Conservation (phyloP, 805 yeast genomes). For the Tetrapisispora arboricola region DNA sequence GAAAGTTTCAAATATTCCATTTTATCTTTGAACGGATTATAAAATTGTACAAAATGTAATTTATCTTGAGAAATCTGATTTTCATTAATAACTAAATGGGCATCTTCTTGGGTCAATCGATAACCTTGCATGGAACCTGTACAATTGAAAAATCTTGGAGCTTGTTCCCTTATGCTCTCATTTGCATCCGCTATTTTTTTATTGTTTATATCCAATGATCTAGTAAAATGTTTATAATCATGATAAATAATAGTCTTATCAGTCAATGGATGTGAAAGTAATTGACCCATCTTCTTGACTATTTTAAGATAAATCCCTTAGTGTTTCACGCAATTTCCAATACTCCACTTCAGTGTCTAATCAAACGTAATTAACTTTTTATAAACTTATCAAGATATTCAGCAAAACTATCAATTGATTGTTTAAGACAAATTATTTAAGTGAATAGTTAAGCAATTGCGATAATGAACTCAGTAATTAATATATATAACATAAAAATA, state of each 20-base stretch:
- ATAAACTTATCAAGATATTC: no score
- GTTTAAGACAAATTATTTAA: no score
- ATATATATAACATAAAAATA: no score
- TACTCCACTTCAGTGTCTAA: no score
- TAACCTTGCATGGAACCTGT: constrained; percentile 76
- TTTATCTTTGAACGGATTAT: constrained; percentile 23
- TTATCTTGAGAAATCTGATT: constrained; percentile 22
- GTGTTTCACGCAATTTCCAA: no score
- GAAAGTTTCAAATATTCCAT: constrained; percentile 21
- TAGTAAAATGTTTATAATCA: constrained; percentile 19
- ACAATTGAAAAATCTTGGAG: constrained; percentile 41
- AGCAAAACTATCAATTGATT: no score
- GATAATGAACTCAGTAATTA: no score
- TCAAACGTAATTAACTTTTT: no score
- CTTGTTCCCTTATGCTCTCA: not conserved
- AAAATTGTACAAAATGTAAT: constrained; percentile 28
- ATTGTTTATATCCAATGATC: constrained; percentile 1
- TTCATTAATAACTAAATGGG: constrained; percentile 45
- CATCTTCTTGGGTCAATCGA: constrained; percentile 66
- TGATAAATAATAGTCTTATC: constrained; percentile 48
- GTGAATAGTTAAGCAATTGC: no score
- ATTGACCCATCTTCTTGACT: constrained; percentile 50
- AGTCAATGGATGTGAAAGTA: constrained; percentile 64
- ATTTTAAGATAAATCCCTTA: not conserved
- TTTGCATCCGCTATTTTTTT: not conserved